Percentiles rank a stretch among this genome's conserved stretches.
Conservation (phyloP, 139 green algal species). For the Yamagishiella unicocca region DNA sequence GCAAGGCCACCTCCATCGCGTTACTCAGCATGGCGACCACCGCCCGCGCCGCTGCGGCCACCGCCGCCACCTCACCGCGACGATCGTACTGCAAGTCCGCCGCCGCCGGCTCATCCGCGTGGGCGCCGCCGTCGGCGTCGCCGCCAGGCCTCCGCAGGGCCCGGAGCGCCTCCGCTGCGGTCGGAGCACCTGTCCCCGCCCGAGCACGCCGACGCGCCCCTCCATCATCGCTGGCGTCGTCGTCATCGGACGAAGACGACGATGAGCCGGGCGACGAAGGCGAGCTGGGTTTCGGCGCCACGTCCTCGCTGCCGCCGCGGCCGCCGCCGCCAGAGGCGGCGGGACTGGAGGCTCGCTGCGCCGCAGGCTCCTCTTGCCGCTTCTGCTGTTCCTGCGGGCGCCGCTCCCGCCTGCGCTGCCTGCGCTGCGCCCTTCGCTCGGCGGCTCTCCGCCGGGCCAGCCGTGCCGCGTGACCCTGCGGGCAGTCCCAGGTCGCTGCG, state of each 20-base stretch:
- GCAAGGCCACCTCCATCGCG: constrained; percentile 28
- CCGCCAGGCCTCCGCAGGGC: too few relatives aligned
- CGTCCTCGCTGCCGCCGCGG: neutral
- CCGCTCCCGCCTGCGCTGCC: neutral
- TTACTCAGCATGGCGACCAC: constrained; percentile 15
- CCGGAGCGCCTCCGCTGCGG: too few relatives aligned
- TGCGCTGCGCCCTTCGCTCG: neutral
- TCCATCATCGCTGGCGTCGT: neutral
- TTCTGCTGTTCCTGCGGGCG: neutral
- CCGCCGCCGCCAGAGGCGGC: neutral
- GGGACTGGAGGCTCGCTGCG: neutral
- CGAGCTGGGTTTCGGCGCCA: neutral
- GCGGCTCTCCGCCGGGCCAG: neutral
- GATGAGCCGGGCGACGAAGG: neutral
- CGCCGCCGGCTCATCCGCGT: neutral
- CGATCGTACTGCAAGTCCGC: neutral
- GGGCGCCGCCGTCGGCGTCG: neutral
- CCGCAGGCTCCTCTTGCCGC: neutral
- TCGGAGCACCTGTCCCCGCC: too few relatives aligned
- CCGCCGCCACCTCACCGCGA: neutral
- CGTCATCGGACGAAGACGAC: neutral
- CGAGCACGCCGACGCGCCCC: too few relatives aligned
- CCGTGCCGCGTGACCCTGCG: neutral
- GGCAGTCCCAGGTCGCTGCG: too few relatives aligned
- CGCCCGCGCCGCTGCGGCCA: neutral